phyloP scores from a whole-genome alignment of 2,329 filamentous ascomycete species.

The Laburnicola sp. region DNA sequence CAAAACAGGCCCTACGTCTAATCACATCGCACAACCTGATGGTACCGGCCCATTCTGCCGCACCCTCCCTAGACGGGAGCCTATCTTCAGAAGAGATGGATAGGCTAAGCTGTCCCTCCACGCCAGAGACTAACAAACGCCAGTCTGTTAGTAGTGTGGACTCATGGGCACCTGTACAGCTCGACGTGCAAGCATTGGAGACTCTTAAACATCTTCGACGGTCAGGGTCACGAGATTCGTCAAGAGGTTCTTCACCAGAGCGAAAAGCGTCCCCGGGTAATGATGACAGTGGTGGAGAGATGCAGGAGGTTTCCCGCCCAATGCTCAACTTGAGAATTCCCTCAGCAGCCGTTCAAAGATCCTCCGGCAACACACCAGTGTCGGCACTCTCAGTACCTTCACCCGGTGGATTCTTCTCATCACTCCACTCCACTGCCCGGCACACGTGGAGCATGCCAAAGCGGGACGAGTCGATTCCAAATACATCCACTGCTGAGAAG shows the following conservation, averaged over 20 bases:
- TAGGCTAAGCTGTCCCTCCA: slow-evolving; percentile 79
- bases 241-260: slow-evolving; percentile 23
- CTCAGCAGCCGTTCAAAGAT: slow-evolving; percentile 33
- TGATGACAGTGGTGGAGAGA: slow-evolving; percentile 60
- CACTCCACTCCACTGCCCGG: slow-evolving; percentile 72
- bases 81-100: slow-evolving; percentile 86
- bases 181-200: slow-evolving; percentile 79
- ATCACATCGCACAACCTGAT: slow-evolving; percentile 62
- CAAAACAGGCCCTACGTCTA: slow-evolving; percentile 72
- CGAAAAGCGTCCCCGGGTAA: slow-evolving; percentile 36
- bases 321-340: slow-evolving; percentile 45
- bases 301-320: slow-evolving; percentile 62
- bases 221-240: slow-evolving; percentile 41
- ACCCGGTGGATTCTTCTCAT: slow-evolving; percentile 88
- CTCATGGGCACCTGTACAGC: slow-evolving; percentile 64
- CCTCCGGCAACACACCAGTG: slow-evolving; percentile 62
- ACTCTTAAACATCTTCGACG: slow-evolving; percentile 78
- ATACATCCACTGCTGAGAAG: slow-evolving; percentile 86
- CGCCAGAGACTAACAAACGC: slow-evolving; percentile 62
- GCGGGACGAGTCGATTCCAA: slow-evolving; percentile 60
- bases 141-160: slow-evolving; percentile 54
- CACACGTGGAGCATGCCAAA: slow-evolving; percentile 74
- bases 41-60: slow-evolving; percentile 74
- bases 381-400: slow-evolving; percentile 87
- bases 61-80: slow-evolving; percentile 88